Evolutionary conservation across 2,329 filamentous ascomycete species (phyloP), one percentile per base, ranked within the genome.

Genomic region (Xylaria multiplex): DNA sequence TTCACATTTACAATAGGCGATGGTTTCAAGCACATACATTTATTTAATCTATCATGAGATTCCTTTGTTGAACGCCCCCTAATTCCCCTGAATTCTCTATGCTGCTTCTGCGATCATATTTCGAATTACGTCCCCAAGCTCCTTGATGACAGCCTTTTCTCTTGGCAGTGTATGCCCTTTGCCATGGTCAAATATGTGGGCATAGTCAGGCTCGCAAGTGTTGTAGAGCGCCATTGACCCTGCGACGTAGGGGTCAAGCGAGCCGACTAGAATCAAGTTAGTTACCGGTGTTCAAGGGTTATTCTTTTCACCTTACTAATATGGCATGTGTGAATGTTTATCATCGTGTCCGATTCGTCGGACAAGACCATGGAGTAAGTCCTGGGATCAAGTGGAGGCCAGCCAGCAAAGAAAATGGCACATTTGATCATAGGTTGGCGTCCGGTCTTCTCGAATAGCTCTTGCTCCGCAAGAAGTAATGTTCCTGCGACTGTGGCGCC

Each of bases 91-190:
- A 7, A 42, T 16, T 5, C 8, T 14, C 37, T 63, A 70, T 16
- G 69, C 67, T 13, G 70, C 71, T 30, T 76, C 69, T 19, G 57
- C 60, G 24, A 77, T 75, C 73, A 77, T 77, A 37, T 67, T 74
- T 24, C 81, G 77, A 24, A 83, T 79, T 7, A 82, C 79, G 59
- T 82, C 79, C 6, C 79, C 80, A 14, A 86, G 74, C 69, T 85
- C 83, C 68, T 79, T 79, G 60, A 85, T 79, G 0, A 82, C 83
- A 14, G 78, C 79, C 60, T 79, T 80, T 62, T 86, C 84, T 66
- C 86, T 79, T 0, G 88, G 88, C 4, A 90, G 78, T 0, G 86
- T 89, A 72, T 90, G 88, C 0, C 88, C 88, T 71, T 89, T 89
- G 4, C 86, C 88, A 68, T 89, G 87, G 69, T 90, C 88, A 66